Conservation (phyloP, 129 eudicot genomes). For the Helichrysum umbraculigerum region DNA sequence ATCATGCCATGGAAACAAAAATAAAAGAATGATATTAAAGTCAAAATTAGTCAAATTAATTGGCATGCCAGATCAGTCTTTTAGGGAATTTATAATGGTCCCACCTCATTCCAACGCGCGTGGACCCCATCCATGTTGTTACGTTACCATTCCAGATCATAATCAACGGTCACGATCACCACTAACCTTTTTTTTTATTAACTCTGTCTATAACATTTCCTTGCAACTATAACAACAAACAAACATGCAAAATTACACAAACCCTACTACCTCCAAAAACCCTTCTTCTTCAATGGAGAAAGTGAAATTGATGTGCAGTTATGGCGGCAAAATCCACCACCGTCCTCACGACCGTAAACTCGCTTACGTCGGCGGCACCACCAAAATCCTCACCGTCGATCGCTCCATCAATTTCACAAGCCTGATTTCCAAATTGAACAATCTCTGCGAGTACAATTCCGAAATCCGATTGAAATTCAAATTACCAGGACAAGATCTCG, state of each 20-base stretch:
- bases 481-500: slow-evolving; percentile 72
- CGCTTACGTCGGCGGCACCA: slow-evolving; percentile 69
- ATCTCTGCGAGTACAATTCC: slow-evolving; percentile 30
- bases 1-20: slow-evolving; percentile 2
- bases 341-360: slow-evolving; percentile 52
- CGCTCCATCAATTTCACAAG: slow-evolving; percentile 47
- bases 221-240: neutral
- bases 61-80: slow-evolving; percentile 35
- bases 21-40: slow-evolving; percentile 14
- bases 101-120: slow-evolving; percentile 33
- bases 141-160: slow-evolving; percentile 34
- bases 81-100: slow-evolving; percentile 5
- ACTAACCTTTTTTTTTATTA: neutral
- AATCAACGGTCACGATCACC: slow-evolving; percentile 36
- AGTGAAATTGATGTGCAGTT: slow-evolving; percentile 70
- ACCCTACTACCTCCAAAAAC: slow-evolving; percentile 15
- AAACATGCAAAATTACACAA: slow-evolving; percentile 18
- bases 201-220: neutral
- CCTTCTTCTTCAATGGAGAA: slow-evolving; percentile 29
- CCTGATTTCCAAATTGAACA: slow-evolving; percentile 40
- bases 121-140: slow-evolving; percentile 40
- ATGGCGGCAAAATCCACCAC: slow-evolving; percentile 67
- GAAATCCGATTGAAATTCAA: slow-evolving; percentile 53
- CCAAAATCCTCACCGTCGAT: slow-evolving; percentile 66
- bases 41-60: slow-evolving; percentile 30